Conservation (phyloP, 2,329 filamentous ascomycete species). For the Colletotrichum eremochloae region DNA sequence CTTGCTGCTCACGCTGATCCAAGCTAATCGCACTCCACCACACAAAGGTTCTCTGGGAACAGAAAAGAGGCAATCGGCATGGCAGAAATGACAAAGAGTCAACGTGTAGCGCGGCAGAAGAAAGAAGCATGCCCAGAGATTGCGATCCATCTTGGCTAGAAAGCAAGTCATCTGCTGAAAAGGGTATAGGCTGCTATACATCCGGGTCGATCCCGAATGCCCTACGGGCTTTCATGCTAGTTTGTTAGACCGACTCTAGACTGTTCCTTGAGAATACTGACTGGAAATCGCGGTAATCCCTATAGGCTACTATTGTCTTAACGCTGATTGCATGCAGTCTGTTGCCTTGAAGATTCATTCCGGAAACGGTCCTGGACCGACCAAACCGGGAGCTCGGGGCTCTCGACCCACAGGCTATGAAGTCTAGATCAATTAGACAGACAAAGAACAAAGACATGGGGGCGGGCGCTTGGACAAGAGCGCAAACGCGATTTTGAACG, state of each 20-base stretch:
- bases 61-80: too few relatives aligned
- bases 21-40: too few relatives aligned
- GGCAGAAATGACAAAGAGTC: not conserved
- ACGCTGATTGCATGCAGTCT: not conserved
- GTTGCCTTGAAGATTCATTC: too few relatives aligned
- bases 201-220: not conserved
- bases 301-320: not conserved
- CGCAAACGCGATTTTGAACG: not conserved
- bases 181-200: not conserved
- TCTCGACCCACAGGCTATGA: too few relatives aligned
- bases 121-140: not conserved
- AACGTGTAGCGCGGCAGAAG: not conserved
- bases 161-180: not conserved
- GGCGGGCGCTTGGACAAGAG: not conserved
- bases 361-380: not conserved
- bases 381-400: too few relatives aligned
- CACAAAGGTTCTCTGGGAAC: too few relatives aligned
- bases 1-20: too few relatives aligned
- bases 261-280: not conserved
- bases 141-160: too few relatives aligned
- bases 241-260: not conserved
- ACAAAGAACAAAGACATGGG: not conserved
- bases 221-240: not conserved
- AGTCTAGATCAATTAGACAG: not conserved
- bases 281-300: not conserved